Evolutionary conservation across 2,329 filamentous ascomycete genomes (phyloP).

Genomic region (Colletotrichum sublineola): DNA sequence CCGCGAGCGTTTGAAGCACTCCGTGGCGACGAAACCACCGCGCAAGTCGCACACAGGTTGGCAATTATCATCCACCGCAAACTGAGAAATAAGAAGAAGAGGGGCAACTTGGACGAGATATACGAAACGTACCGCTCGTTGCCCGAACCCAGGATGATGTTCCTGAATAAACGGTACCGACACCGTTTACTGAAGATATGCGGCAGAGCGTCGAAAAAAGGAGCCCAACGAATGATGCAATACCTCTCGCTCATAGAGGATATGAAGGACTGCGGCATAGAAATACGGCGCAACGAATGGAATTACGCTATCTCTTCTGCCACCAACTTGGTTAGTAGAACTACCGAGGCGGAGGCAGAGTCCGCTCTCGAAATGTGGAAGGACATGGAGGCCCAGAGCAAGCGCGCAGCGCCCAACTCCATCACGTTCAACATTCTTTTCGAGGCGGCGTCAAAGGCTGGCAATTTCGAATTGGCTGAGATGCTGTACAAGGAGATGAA

Average conservation of each 20-base stretch:
- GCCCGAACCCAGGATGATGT: conserved; percentile 65
- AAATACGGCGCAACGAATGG: conserved; percentile 80
- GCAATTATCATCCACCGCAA: no score
- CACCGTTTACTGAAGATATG: conserved; percentile 77
- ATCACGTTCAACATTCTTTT: conserved; percentile 97
- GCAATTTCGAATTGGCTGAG: conserved; percentile 86
- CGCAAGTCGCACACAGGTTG: conserved; percentile 40
- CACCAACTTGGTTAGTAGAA: conserved; percentile 74
- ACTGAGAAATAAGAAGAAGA: conserved; percentile 46
- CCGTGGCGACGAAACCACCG: conserved; percentile 52
- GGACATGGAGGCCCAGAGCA: conserved; percentile 82
- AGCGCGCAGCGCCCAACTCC: conserved; percentile 73
- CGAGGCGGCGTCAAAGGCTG: conserved; percentile 86
- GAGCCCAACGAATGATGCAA: conserved; percentile 76
- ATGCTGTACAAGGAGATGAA: conserved; percentile 88
- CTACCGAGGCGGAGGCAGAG: conserved; percentile 72
- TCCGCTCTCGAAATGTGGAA: conserved; percentile 84
- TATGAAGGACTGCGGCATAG: conserved; percentile 79
- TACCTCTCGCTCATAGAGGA: conserved; percentile 90
- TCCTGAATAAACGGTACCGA: conserved; percentile 66
- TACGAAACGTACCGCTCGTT: conserved; percentile 64
- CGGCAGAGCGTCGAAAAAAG: conserved; percentile 70
- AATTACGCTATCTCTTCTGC: conserved; percentile 86
- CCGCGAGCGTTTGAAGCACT: conserved; percentile 59
- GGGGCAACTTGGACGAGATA: conserved; percentile 58